A percentile compares a stretch with the other conserved stretches of the same genome.
Conservation (phyloP, 495 filamentous ascomycete species). For the Tetracladium setigerum region DNA sequence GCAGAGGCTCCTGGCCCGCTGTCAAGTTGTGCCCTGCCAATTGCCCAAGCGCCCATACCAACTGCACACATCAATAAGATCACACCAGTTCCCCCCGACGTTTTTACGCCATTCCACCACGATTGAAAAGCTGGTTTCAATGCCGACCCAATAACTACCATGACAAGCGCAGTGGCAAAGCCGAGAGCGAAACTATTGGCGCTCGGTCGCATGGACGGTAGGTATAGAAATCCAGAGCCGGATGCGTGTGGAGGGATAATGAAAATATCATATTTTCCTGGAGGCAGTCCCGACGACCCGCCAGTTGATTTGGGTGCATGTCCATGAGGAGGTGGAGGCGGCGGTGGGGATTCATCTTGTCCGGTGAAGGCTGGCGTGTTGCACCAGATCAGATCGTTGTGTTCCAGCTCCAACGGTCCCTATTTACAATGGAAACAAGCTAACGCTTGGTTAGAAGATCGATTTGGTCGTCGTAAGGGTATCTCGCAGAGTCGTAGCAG, state of each 20-base stretch:
- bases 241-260: constrained; percentile 91
- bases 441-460: background rate
- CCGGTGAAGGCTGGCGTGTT: constrained; percentile 21
- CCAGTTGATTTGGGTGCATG: constrained; percentile 44
- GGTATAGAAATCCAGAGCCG: constrained; percentile 85
- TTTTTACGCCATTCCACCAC: constrained; percentile 58
- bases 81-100: constrained; percentile 54
- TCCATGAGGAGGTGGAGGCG: constrained; percentile 66
- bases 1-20: constrained; percentile 24
- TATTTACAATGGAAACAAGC: background rate
- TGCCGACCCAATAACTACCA: constrained; percentile 58
- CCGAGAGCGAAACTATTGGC: constrained; percentile 89
- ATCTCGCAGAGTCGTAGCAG: constrained; percentile 14
- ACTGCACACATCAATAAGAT: constrained; percentile 54
- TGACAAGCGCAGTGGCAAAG: constrained; percentile 60
- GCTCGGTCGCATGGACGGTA: constrained; percentile 78
- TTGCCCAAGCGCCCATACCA: constrained; percentile 69
- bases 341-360: constrained; percentile 46
- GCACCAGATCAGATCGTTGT: constrained; percentile 4
- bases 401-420: constrained; percentile 1
- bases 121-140: constrained; percentile 59
- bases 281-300: constrained; percentile 48
- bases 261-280: constrained; percentile 93
- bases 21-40: constrained; percentile 58
- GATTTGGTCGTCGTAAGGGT: constrained; percentile 1